Base-by-base conservation (phyloP, 495 filamentous ascomycete genomes). In the Emericellopsis terricola region DNA sequence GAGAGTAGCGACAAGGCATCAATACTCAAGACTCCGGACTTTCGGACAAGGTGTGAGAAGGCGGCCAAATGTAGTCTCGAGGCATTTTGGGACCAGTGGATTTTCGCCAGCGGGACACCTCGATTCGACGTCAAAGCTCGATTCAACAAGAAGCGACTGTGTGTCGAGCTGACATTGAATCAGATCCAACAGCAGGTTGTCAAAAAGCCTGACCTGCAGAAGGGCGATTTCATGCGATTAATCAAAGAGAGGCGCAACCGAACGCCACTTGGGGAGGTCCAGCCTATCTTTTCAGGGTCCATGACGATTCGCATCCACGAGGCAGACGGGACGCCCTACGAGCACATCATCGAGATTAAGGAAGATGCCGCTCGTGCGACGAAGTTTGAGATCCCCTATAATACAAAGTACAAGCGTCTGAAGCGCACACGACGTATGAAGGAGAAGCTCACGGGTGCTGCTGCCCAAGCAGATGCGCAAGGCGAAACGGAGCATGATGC, bases 261-360 rank as follows among this genome's bases (percentile, higher is more conserved):
- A 16, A 69, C 94, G 26, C 76, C 76, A 41, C 73, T 74, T 19
- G 78, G 71, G 16, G 58, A 69, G 26, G 52, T 80, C 8, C 81
- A 80, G 40, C 73, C 75, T 21, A 60, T 81, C 2, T 99, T 96
- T 52, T 87, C 82, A 2, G 86, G 86, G 1, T 87, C 91, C 0
- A 92, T 96, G 79, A 96, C 89, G 0, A 80, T 99, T 43, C 71
- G 91, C 29, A 94, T 99, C 40, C 89, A 99, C 58, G 89, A 99
- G 56, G 91, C 89, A 17, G 91, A 99, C 49, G 89, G 89, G 11
- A 96, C 91, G 2, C 89, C 89, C 15, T 99, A 99, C 51, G 89
- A 99, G 53, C 89, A 99, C 48, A 92, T 94, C 42, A 81, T 94
- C 17, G 80, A 93, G 36, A 91, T 99, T 49, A 84, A 82, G 42